Conservation (phyloP, 495 filamentous ascomycete genomes). For the Apodospora peruviana region DNA sequence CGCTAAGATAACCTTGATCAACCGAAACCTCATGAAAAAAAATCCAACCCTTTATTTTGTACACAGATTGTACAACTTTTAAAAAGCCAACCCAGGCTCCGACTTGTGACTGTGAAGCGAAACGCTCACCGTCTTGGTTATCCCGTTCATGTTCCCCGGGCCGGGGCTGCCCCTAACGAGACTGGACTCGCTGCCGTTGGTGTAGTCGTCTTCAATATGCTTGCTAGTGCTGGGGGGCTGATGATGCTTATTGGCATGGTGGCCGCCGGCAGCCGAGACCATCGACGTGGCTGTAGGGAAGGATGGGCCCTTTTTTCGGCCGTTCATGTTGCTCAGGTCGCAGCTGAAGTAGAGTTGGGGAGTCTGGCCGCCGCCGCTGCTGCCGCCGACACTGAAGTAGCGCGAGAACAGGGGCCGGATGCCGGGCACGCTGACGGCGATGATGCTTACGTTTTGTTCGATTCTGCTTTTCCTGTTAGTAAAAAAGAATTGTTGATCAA, state of each 20-base stretch:
- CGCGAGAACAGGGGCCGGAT: slow-evolving; percentile 1
- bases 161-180: not conserved
- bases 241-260: not conserved
- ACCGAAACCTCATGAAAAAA: no score
- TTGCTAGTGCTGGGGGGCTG: not conserved
- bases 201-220: not conserved
- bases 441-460: slow-evolving; percentile 4
- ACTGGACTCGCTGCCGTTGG: not conserved
- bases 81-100: no score
- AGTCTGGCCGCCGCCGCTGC: not conserved
- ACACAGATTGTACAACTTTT: no score
- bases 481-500: no score
- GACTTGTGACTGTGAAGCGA: no score
- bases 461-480: not conserved
- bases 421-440: slow-evolving; percentile 1
- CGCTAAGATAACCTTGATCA: no score
- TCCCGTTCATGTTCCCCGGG: not conserved
- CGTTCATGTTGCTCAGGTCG: not conserved
- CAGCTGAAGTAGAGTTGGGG: not conserved
- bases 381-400: not conserved
- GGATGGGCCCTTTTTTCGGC: not conserved
- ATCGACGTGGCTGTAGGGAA: no score
- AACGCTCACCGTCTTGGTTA: not conserved
- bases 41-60: no score
- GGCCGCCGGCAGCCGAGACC: no score